These are phyloP conservation scores for Rheum nobile DNA, from an alignment of 148 eudicot species.

Conservation along the genomic window DNA sequence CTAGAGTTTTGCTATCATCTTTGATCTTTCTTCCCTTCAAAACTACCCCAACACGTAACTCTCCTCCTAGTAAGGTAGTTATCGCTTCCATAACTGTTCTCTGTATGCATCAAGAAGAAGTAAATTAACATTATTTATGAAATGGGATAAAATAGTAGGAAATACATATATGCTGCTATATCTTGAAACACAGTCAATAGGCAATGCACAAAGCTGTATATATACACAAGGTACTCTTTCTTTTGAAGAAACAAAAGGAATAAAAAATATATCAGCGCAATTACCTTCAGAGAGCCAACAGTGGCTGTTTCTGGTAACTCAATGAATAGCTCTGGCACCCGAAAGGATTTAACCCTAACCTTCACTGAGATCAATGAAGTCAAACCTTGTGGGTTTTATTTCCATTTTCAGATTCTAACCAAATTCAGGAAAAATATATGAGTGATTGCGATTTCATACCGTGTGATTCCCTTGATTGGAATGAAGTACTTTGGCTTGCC, in stretches of 20 bases:
- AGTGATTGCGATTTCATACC: slow-evolving; percentile 42
- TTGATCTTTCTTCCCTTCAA: slow-evolving; percentile 80
- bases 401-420: slow-evolving; percentile 17
- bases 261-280: not conserved
- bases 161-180: too few species aligned
- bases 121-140: not conserved
- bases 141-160: too few species aligned
- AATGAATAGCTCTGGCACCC: slow-evolving; percentile 81
- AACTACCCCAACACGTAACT: slow-evolving; percentile 69
- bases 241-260: too few species aligned
- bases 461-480: slow-evolving; percentile 47
- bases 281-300: slow-evolving; percentile 85
- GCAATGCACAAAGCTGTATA: too few species aligned
- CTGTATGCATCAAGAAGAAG: slow-evolving; percentile 24
- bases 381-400: too few species aligned
- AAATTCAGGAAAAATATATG: slow-evolving; percentile 12
- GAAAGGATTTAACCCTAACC: slow-evolving; percentile 82
- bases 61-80: slow-evolving; percentile 69
- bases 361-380: slow-evolving; percentile 60
- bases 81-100: slow-evolving; percentile 86
- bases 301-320: slow-evolving; percentile 92
- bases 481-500: slow-evolving; percentile 43
- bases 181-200: too few species aligned
- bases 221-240: too few species aligned
- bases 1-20: slow-evolving; percentile 70